phyloP scores from a whole-genome alignment of 129 eudicot genomes.

The Lactuca saligna region DNA sequence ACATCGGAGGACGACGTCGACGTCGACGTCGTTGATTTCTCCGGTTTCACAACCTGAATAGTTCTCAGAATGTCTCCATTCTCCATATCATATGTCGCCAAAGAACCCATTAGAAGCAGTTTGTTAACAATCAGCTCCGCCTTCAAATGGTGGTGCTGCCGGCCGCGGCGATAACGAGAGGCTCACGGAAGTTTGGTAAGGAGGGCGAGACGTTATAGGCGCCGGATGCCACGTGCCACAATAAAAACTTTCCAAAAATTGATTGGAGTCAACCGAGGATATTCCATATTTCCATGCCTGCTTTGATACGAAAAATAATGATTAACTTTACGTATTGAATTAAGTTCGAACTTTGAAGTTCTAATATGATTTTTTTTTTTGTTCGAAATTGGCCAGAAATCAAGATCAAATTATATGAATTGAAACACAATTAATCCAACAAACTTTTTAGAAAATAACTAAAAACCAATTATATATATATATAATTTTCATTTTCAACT shows the following conservation, averaged over 20 bases:
- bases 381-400: too few relatives aligned
- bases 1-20: not conserved
- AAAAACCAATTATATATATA: too few relatives aligned
- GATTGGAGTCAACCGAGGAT: not conserved
- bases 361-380: too few relatives aligned
- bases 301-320: not conserved
- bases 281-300: not conserved
- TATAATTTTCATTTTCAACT: too few relatives aligned
- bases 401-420: too few relatives aligned
- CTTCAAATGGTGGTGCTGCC: not conserved
- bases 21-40: conserved; percentile 8
- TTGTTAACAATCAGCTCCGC: not conserved
- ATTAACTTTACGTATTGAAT: not conserved
- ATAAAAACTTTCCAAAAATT: not conserved
- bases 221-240: conserved; percentile 8
- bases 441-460: too few relatives aligned
- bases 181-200: conserved; percentile 9
- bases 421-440: too few relatives aligned
- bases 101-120: conserved; percentile 8
- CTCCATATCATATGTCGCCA: conserved; percentile 1
- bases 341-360: too few relatives aligned
- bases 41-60: conserved; percentile 1
- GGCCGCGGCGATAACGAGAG: conserved; percentile 9
- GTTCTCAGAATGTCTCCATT: conserved; percentile 3
- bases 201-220: conserved; percentile 1